A percentile compares a stretch with the other conserved stretches of the same genome.
phyloP scores from a whole-genome alignment of 768 basidiomycete species.

The Tephrocybe rancida region DNA sequence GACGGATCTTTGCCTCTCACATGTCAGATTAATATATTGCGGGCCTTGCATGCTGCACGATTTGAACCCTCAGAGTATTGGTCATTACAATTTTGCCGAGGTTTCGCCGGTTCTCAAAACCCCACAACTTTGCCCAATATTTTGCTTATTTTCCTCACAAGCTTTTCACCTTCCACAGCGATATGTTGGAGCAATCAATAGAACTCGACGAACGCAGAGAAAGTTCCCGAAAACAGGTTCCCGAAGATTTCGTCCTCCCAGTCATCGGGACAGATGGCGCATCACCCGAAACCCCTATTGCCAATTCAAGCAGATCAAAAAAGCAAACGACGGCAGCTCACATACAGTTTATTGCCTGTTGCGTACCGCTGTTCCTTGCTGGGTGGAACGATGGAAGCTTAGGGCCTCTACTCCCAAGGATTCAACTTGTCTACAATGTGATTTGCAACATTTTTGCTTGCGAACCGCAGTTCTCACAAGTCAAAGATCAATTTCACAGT shows the following conservation, averaged over 20 bases:
- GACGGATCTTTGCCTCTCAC: no score
- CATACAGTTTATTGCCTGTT: slow-evolving; percentile 58
- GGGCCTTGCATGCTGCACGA: no score
- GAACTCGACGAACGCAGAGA: slow-evolving; percentile 9
- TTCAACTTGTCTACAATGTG: slow-evolving; percentile 9
- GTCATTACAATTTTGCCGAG: slow-evolving; percentile 8
- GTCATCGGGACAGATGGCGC: neutral
- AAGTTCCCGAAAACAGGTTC: slow-evolving; percentile 8
- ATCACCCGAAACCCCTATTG: neutral
- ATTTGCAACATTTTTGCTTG: neutral
- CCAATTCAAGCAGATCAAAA: slow-evolving; percentile 12
- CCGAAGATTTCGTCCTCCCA: neutral
- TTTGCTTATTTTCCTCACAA: neutral
- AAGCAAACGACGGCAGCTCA: slow-evolving; percentile 24
- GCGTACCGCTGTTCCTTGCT: slow-evolving; percentile 55
- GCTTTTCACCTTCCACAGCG: no score
- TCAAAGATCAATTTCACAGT: slow-evolving; percentile 34
- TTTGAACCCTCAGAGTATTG: no score
- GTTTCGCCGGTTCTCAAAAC: slow-evolving; percentile 1
- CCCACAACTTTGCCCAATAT: neutral
- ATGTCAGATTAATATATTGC: no score
- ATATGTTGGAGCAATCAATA: slow-evolving; percentile 3
- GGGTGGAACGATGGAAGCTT: slow-evolving; percentile 14
- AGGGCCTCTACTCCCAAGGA: slow-evolving; percentile 12
- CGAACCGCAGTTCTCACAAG: slow-evolving; percentile 8